Percentiles rank a stretch among this genome's conserved stretches.
Evolutionary conservation across 495 filamentous ascomycete genomes (phyloP).

Genomic region (Podospora pseudoanserina): DNA sequence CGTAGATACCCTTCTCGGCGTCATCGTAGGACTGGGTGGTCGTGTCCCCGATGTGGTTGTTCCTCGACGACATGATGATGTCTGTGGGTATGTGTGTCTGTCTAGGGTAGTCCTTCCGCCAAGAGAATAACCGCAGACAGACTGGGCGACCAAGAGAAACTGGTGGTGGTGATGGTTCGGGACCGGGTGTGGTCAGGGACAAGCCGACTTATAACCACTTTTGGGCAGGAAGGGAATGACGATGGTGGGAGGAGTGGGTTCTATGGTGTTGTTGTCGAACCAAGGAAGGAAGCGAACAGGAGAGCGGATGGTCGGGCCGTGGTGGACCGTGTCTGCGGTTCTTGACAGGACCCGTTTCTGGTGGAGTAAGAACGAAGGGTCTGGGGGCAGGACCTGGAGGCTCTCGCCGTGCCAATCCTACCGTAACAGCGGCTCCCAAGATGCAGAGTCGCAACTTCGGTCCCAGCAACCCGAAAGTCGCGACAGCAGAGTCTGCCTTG

Average conservation of each 20-base stretch:
- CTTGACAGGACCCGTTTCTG: neutral
- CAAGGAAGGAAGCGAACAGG: neutral
- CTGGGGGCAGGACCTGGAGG: neutral
- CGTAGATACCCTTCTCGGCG: constrained; percentile 42
- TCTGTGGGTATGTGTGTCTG: neutral
- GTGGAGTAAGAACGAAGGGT: constrained; percentile 2
- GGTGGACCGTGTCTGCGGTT: neutral
- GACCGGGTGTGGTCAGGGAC: neutral
- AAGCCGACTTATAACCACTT: neutral
- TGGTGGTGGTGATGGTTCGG: neutral
- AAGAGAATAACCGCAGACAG: neutral
- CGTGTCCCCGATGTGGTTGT: constrained; percentile 2
- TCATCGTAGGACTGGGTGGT: constrained; percentile 31
- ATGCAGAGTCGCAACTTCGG: constrained; percentile 29
- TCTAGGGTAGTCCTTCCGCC: neutral
- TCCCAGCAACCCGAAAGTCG: constrained; percentile 22
- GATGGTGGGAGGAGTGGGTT: neutral
- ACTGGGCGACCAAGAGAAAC: neutral
- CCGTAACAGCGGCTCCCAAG: constrained; percentile 18
- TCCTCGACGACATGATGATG: neutral
- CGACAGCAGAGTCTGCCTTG: constrained; percentile 7
- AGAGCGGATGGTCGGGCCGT: neutral
- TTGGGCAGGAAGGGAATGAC: neutral
- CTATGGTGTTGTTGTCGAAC: neutral
- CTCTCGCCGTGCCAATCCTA: constrained; percentile 2